Evolutionary conservation across 1,284 basidiomycete genomes (phyloP).

Genomic region (Pseudozyma pruni): DNA sequence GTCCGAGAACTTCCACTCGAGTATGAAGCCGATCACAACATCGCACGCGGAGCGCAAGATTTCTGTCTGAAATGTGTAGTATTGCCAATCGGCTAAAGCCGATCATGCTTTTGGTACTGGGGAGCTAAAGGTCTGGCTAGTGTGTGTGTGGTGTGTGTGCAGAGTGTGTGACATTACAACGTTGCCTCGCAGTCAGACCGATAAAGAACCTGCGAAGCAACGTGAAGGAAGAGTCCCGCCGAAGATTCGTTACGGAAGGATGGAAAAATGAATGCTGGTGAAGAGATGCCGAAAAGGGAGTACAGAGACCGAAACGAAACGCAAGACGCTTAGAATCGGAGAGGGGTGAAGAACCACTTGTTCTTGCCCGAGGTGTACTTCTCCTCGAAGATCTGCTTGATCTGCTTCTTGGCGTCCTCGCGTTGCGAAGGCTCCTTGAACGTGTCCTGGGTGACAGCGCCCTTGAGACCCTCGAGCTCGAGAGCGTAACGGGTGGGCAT

Average conservation of each 20-base stretch:
- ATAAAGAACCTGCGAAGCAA: constrained; percentile 23
- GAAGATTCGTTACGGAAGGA: too few relatives aligned
- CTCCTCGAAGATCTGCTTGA: constrained; percentile 68
- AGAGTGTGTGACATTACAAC: constrained; percentile 30
- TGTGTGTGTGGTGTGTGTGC: constrained; percentile 1
- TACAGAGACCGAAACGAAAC: constrained; percentile 13
- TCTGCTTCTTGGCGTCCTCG: constrained; percentile 66
- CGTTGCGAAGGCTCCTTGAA: constrained; percentile 68
- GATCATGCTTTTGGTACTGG: constrained; percentile 31
- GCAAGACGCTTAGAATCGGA: constrained; percentile 60
- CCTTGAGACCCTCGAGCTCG: constrained; percentile 68
- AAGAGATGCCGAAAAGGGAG: constrained; percentile 12
- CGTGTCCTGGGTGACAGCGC: constrained; percentile 63
- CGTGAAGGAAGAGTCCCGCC: constrained; percentile 6
- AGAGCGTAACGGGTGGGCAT: constrained; percentile 68
- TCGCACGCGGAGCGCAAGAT: too few relatives aligned
- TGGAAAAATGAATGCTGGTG: constrained; percentile 11
- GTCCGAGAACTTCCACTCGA: too few relatives aligned
- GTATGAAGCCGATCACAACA: too few relatives aligned
- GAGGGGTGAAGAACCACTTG: constrained; percentile 68
- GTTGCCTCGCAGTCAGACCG: constrained; percentile 26
- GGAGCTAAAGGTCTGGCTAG: constrained; percentile 20
- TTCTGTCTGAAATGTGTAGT: constrained; percentile 28
- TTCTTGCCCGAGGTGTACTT: constrained; percentile 68
- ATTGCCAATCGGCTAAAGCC: constrained; percentile 15